Conservation (phyloP, 257 asterid species). For the Petunia axillaris region DNA sequence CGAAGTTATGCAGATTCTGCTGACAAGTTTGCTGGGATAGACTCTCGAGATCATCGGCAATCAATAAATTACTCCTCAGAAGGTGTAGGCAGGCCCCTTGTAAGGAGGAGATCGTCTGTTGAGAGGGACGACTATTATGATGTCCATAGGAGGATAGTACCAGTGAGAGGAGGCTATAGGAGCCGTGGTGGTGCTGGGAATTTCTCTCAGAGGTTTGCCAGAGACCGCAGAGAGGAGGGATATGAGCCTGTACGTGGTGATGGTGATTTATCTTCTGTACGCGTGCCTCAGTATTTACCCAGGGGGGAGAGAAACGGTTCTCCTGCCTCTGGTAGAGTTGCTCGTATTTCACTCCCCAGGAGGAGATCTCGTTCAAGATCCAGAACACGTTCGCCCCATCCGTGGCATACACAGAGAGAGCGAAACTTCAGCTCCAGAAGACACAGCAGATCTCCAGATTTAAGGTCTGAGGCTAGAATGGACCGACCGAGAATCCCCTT, state of each 20-base stretch:
- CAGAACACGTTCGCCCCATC: constrained; percentile 74
- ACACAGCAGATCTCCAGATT: constrained; percentile 69
- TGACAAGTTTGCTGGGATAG: constrained; percentile 49
- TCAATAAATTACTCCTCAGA: constrained; percentile 45
- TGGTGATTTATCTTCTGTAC: constrained; percentile 39
- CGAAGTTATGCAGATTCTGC: constrained; percentile 42
- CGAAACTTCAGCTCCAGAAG: constrained; percentile 47
- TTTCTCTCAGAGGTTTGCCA: constrained; percentile 47
- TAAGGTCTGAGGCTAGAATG: constrained; percentile 57
- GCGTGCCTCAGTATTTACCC: constrained; percentile 48
- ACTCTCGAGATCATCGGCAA: constrained; percentile 50
- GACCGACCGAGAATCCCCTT: constrained; percentile 55
- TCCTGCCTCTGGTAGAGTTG: constrained; percentile 47
- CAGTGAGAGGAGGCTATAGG: constrained; percentile 39
- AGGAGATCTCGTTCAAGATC: constrained; percentile 81
- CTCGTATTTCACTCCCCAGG: constrained; percentile 35
- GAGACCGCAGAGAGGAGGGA: constrained; percentile 52
- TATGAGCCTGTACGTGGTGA: constrained; percentile 47
- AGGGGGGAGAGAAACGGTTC: constrained; percentile 59
- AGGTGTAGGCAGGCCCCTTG: constrained; percentile 47
- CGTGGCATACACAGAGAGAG: constrained; percentile 65
- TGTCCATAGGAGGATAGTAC: constrained; percentile 47
- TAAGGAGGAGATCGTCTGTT: constrained; percentile 55
- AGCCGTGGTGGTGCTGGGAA: constrained; percentile 44
- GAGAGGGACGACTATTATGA: constrained; percentile 56